A percentile compares a stretch with the other conserved stretches of the same genome.
Evolutionary conservation across 1,139 yeast genomes (phyloP).

Genomic region (Pneumocystis canis): DNA sequence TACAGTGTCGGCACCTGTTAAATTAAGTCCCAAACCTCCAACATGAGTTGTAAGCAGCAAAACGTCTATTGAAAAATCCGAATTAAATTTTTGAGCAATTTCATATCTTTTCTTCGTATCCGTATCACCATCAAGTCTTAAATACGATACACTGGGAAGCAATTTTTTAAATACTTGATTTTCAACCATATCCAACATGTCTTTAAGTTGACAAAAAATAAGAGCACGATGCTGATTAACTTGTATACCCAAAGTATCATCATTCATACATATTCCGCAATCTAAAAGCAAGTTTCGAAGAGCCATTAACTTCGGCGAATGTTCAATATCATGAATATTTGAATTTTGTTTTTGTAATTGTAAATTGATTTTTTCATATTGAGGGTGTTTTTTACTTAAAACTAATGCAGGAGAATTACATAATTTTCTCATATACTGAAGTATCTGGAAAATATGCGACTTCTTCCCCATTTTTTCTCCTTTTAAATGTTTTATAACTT

Average conservation of each 20-base stretch:
- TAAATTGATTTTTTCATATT: slow-evolving; percentile 46
- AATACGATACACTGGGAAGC: slow-evolving; percentile 83
- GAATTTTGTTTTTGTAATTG: slow-evolving; percentile 47
- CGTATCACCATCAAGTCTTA: slow-evolving; percentile 89
- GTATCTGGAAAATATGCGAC: slow-evolving; percentile 91
- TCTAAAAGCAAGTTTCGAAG: slow-evolving; percentile 67
- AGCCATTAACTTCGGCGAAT: slow-evolving; percentile 82
- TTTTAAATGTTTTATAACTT: slow-evolving; percentile 34
- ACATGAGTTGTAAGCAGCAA: slow-evolving; percentile 86
- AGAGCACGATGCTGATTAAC: slow-evolving; percentile 92
- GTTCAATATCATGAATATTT: slow-evolving; percentile 55
- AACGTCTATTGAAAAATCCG: slow-evolving; percentile 93
- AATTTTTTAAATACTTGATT: slow-evolving; percentile 66
- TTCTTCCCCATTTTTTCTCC: slow-evolving; percentile 39
- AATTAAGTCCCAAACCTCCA: slow-evolving; percentile 91
- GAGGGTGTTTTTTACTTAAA: slow-evolving; percentile 74
- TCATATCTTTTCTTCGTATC: slow-evolving; percentile 87
- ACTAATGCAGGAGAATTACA: slow-evolving; percentile 96
- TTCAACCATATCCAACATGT: slow-evolving; percentile 95
- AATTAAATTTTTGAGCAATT: slow-evolving; percentile 81
- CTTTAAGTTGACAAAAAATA: slow-evolving; percentile 90
- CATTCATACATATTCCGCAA: slow-evolving; percentile 79
- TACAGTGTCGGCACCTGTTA: slow-evolving; percentile 98
- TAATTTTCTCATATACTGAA: slow-evolving; percentile 91
- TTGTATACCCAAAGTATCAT: slow-evolving; percentile 45